Evolutionary conservation across 2,329 filamentous ascomycete species (phyloP).

Genomic region (Neonectria coccinea): DNA sequence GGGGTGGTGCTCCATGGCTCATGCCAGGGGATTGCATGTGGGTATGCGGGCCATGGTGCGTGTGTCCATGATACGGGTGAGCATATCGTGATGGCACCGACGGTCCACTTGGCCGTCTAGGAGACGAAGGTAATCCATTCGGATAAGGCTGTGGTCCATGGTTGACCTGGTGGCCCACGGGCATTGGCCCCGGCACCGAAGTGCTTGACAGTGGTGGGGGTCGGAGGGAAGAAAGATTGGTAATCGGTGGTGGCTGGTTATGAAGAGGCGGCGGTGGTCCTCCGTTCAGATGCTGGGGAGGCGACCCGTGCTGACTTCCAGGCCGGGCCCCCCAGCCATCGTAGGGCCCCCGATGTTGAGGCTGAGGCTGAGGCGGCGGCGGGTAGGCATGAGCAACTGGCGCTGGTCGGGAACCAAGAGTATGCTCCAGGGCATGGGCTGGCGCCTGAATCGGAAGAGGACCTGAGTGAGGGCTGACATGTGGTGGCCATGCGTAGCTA

Average conservation of each 20-base stretch:
- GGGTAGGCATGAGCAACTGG: conserved; percentile 45
- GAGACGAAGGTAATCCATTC: conserved; percentile 62
- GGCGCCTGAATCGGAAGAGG: conserved; percentile 42
- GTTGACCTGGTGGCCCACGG: conserved; percentile 55
- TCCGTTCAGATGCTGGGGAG: conserved; percentile 64
- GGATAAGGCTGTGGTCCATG: conserved; percentile 49
- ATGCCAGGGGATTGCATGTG: conserved; percentile 48
- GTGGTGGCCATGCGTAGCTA: conserved; percentile 44
- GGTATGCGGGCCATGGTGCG: conserved; percentile 41
- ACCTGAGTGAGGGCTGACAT: conserved; percentile 37
- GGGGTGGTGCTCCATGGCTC: conserved; percentile 50
- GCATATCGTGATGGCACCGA: conserved; percentile 57
- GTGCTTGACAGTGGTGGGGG: conserved; percentile 61
- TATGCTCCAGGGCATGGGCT: conserved; percentile 42
- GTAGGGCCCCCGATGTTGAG: conserved; percentile 46
- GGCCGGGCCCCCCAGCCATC: conserved; percentile 63
- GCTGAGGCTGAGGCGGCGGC: conserved; percentile 42
- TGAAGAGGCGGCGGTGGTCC: conserved; percentile 52
- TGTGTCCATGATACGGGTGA: conserved; percentile 49
- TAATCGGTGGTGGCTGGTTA: conserved; percentile 44
- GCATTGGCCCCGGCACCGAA: conserved; percentile 55
- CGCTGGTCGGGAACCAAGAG: conserved; percentile 45
- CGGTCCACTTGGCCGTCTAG: conserved; percentile 59
- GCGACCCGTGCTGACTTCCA: conserved; percentile 61
- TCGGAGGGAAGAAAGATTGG: conserved; percentile 59